A percentile compares a stretch with the other conserved stretches of the same genome.
Evolutionary conservation across 2,329 filamentous ascomycete species (phyloP).

Genomic region (Apiospora arundinis): DNA sequence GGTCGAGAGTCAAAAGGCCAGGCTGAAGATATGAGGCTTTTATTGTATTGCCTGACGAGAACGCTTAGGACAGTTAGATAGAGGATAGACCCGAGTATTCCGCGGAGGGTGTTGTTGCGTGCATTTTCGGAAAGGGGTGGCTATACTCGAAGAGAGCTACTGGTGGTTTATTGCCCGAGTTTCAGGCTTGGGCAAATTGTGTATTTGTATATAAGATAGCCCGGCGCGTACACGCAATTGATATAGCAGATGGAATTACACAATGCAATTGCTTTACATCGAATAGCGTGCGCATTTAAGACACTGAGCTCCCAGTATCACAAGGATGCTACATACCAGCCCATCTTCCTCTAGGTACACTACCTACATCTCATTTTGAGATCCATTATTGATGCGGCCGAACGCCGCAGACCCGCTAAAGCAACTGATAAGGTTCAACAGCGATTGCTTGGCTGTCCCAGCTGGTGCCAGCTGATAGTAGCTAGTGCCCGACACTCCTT

Average conservation of each 20-base stretch:
- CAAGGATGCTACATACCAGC: no score
- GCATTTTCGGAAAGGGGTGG: background rate
- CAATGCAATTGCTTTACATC: background rate
- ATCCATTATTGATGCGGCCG: no score
- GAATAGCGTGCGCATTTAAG: background rate
- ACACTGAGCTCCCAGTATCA: background rate
- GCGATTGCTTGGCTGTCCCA: background rate
- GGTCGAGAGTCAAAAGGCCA: background rate
- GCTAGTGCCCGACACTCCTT: background rate
- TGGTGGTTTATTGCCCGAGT: background rate
- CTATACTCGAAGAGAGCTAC: background rate
- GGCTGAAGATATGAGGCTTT: background rate
- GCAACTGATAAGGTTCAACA: background rate
- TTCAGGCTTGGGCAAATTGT: background rate
- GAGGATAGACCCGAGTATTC: slow-evolving; percentile 17
- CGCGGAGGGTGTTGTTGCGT: slow-evolving; percentile 5
- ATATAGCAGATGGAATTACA: background rate
- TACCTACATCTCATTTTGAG: no score
- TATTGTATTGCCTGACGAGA: background rate
- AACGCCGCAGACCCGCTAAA: background rate
- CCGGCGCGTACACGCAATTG: background rate
- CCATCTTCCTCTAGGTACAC: no score
- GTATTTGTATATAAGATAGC: slow-evolving; percentile 4
- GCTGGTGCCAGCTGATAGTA: background rate
- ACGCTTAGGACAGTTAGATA: slow-evolving; percentile 23